Evolutionary conservation across 2,329 filamentous ascomycete species (phyloP), one percentile per base, ranked within the genome.

Genomic region (Rhynchosporium agropyri): DNA sequence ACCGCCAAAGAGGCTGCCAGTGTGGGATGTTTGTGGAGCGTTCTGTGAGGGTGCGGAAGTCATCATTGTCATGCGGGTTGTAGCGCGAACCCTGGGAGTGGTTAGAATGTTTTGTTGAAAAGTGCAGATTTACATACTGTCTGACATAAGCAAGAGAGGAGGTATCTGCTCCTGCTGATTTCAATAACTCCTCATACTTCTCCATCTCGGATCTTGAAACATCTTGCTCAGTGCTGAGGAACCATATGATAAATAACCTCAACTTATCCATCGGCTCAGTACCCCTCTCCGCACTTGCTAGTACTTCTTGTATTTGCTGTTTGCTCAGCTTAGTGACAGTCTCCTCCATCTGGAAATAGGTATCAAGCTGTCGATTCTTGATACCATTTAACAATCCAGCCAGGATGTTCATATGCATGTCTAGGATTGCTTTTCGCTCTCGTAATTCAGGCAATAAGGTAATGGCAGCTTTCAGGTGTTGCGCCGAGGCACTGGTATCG

Each of bases 361-460:
- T 95, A 75, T 99, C 95, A 5, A 99, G 81, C 76, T 98, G 93
- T 15, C 95, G 88, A 70, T 96, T 91, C 75, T 98, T 97, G 76
- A 98, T 97, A 1, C 92, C 93, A 0, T 79, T 82, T 46, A 88
- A 74, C 3, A 88, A 75, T 0, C 91, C 91, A 1, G 93, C 94
- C 3, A 96, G 83, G 63, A 98, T 97, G 74, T 96, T 97, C 95
- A 99, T 99, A 76, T 99, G 95, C 90, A 97, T 98, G 74, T 97
- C 95, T 4, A 99, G 84, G 26, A 89, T 84, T n/a, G 89, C 88
- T 75, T 99, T 99, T 63, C 95, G 88, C 76, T 98, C 95, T 67
- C 92, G 84, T 68, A 99, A 82, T 76, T 98, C 94, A 0, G 95
- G 96, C 13, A 99, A 81, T 28, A 97, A 80, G 0, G 94, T 96